Conservation (phyloP, 169 alveolate genomes). For the Perkinsus olseni region DNA sequence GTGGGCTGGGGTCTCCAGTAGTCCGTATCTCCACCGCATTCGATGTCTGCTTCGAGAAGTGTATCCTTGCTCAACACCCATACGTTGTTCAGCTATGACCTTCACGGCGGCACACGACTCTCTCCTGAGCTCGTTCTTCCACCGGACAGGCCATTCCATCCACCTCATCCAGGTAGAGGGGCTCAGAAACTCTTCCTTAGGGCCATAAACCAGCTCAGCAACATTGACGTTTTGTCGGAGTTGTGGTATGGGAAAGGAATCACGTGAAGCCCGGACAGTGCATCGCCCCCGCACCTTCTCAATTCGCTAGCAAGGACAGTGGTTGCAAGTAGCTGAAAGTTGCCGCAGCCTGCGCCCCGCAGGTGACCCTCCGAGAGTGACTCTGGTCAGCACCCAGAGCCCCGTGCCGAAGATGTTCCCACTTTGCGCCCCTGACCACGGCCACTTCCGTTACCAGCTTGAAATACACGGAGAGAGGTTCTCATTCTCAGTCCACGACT, state of each 20-base stretch:
- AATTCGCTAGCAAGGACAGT: too few species aligned
- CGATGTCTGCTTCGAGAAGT: too few species aligned
- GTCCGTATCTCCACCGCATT: too few species aligned
- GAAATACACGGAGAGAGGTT: not conserved
- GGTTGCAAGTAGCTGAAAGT: too few species aligned
- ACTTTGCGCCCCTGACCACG: not conserved
- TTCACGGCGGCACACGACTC: not conserved
- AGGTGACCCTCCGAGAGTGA: not conserved
- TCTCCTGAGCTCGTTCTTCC: not conserved
- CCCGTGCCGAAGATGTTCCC: not conserved
- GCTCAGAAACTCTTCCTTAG: too few species aligned
- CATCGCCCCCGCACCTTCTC: too few species aligned
- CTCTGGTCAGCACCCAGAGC: not conserved
- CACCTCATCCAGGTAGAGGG: not conserved
- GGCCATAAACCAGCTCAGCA: too few species aligned
- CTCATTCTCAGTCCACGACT: not conserved
- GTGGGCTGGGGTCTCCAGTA: not conserved
- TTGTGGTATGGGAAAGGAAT: too few species aligned
- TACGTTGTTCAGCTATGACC: not conserved
- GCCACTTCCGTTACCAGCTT: not conserved
- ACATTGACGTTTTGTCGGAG: too few species aligned
- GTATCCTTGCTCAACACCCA: too few species aligned
- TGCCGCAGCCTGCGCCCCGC: too few species aligned
- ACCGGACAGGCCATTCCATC: not conserved
- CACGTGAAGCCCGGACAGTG: too few species aligned